Evolutionary conservation across 2,329 filamentous ascomycete species (phyloP), one percentile per base, ranked within the genome.

Genomic region (Colletotrichum sp.): DNA sequence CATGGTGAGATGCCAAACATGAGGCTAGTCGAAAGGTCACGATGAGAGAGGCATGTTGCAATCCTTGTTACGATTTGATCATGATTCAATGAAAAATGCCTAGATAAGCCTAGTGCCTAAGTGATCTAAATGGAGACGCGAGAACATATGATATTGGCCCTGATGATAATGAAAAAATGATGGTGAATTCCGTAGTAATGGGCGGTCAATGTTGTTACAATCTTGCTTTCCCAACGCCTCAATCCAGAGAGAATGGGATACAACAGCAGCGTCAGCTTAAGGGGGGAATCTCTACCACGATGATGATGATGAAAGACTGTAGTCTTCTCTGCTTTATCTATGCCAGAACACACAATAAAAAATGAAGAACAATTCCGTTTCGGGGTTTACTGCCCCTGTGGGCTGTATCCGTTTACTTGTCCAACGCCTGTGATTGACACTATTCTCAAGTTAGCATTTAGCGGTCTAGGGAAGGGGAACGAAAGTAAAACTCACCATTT

Each of bases 391-490:
- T 12, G 6, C 18, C 58, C 62, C 62, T 24, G 18, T 54, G 62
- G 24, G 38, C 18, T 47, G 34, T 43, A 13, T n/a, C 24, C 34
- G 9, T 55, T 72, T 67, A 74, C 57, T 65, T 74, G 13, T 74
- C 72, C 69, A 74, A 57, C 58, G 72, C 72, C 55, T 74, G 72
- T 55, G 72, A 74, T 74, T 74, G 72, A 61, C 72, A 74, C 72
- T 74, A 2, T 47, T 57, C 6, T 27, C 34, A 24, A 27, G 21
- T 62, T 29, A 62, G 59, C 34, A 8, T 36, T n/a, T n/a, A n/a
- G n/a, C n/a, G n/a, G n/a, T 36, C 33, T 16, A 3, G n/a, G 3
- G 33, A 15, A 36, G 29, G 9, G 9, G 18, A 27, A n/a, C n/a
- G n/a, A 4, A 4, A 24, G 24, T 24, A 36, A 21, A 13, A 58